These are phyloP conservation scores for Naumovozyma castellii DNA, from an alignment of 805 yeast genomes.

Conservation along the genomic window DNA sequence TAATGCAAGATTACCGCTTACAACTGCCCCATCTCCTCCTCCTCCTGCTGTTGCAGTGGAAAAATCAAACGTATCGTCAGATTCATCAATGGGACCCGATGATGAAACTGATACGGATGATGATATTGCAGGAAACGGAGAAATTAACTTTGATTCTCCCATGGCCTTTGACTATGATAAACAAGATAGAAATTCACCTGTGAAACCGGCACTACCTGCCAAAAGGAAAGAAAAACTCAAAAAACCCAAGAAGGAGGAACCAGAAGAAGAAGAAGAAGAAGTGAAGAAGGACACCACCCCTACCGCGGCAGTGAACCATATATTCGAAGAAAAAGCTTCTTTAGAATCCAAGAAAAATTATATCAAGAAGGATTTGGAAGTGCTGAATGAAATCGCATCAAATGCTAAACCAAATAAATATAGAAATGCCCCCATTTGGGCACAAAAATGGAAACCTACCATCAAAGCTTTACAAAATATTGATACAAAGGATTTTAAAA, in stretches of 20 bases:
- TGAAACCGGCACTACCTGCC: constrained; percentile 2
- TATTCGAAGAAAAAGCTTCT: constrained; percentile 27
- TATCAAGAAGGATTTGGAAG: constrained; percentile 25
- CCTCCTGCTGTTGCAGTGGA: not conserved
- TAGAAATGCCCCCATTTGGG: constrained; percentile 70
- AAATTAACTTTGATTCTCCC: constrained; percentile 22
- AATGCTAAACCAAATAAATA: constrained; percentile 52
- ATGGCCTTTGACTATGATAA: constrained; percentile 29
- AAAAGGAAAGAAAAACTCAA: not conserved
- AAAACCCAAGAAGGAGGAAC: not conserved
- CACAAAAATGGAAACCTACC: constrained; percentile 57
- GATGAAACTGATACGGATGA: constrained; percentile 31
- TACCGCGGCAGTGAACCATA: constrained; percentile 8
- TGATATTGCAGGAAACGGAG: constrained; percentile 20
- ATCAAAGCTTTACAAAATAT: constrained; percentile 27
- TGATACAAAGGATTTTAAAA: constrained; percentile 25
- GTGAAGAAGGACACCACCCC: constrained; percentile 1
- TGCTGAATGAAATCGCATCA: constrained; percentile 23
- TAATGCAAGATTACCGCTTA: not conserved
- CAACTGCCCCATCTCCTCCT: too few species aligned
- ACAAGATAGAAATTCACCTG: constrained; percentile 18
- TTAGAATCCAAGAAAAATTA: constrained; percentile 25
- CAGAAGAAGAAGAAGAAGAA: constrained; percentile 2
- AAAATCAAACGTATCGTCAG: not conserved
- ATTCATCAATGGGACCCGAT: constrained; percentile 3